Evolutionary conservation across 345 rosid species (phyloP).

Genomic region (Syzygium oleosum): DNA sequence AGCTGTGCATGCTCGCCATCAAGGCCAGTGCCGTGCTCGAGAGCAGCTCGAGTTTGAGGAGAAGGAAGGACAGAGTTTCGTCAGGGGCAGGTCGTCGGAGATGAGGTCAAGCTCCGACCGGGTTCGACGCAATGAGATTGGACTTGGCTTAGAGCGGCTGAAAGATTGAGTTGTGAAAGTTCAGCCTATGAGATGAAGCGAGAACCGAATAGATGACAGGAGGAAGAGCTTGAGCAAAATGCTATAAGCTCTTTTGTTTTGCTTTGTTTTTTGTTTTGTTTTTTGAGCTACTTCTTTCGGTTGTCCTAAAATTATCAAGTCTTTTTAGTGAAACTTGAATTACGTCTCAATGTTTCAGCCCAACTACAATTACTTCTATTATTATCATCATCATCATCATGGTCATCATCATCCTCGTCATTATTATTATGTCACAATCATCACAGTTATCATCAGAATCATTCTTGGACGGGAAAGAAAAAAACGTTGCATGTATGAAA

Average conservation of each 20-base stretch:
- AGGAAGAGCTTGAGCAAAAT: background rate
- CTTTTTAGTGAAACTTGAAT: background rate
- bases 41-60: background rate
- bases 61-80: background rate
- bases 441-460: background rate
- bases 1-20: constrained; percentile 29
- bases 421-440: background rate
- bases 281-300: background rate
- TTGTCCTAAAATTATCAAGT: background rate
- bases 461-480: background rate
- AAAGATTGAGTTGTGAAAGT: background rate
- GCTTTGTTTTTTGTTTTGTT: background rate
- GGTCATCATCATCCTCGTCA: background rate
- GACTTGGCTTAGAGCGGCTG: background rate
- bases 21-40: constrained; percentile 26
- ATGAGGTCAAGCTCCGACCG: background rate
- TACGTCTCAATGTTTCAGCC: background rate
- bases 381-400: background rate
- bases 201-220: background rate
- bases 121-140: background rate
- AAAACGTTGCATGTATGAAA: background rate
- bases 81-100: background rate
- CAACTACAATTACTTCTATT: background rate
- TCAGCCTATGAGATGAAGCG: background rate
- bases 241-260: background rate